Evolutionary conservation across 176 grass and related monocot species (phyloP).

Genomic region (Phyllostachys edulis): DNA sequence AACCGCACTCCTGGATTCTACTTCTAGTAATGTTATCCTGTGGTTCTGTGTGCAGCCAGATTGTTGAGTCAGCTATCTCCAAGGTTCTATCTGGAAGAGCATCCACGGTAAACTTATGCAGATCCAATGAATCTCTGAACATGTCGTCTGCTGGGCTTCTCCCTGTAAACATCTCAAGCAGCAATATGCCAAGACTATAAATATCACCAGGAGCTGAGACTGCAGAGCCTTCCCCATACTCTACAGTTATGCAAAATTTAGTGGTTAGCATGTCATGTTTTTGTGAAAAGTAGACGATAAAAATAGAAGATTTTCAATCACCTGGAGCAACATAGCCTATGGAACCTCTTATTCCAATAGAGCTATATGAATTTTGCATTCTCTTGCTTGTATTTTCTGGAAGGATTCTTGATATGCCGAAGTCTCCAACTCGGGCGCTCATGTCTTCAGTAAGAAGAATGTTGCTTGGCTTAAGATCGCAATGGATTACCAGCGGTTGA

Average conservation of each 20-base stretch:
- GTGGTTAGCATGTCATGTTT: no score
- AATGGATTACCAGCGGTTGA: slow-evolving; percentile 38
- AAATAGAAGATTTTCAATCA: background rate
- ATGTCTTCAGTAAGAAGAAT: slow-evolving; percentile 48
- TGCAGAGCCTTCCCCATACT: background rate
- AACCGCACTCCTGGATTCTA: background rate
- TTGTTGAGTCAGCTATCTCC: slow-evolving; percentile 23
- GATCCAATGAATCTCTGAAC: background rate
- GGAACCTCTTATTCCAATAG: slow-evolving; percentile 31
- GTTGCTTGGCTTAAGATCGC: slow-evolving; percentile 62
- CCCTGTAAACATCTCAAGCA: slow-evolving; percentile 37
- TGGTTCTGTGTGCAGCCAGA: background rate
- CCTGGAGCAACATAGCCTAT: slow-evolving; percentile 45
- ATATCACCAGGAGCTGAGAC: slow-evolving; percentile 7
- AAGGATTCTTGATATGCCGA: slow-evolving; percentile 44
- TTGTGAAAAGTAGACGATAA: no score
- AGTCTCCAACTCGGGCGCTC: slow-evolving; percentile 37
- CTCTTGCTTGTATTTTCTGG: background rate
- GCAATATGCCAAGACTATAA: slow-evolving; percentile 36
- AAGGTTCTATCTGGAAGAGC: background rate
- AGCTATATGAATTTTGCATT: background rate
- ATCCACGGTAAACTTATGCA: background rate
- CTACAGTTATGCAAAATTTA: background rate
- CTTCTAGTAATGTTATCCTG: background rate
- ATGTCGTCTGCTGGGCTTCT: background rate